Base-by-base conservation (phyloP, 305 asterid genomes). In the Fraxinus baroniana region DNA sequence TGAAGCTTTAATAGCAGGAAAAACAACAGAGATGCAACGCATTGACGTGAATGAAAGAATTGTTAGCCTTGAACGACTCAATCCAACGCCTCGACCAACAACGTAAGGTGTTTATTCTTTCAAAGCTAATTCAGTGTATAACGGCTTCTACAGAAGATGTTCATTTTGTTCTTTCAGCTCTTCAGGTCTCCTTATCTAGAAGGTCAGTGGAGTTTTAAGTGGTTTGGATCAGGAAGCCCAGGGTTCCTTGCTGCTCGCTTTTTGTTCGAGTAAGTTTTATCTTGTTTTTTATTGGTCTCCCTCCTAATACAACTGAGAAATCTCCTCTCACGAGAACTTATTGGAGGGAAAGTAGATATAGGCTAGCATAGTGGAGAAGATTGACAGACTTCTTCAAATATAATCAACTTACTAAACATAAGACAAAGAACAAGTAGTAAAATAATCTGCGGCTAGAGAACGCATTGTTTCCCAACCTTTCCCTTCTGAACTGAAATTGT, bases 1-100 rank as follows among this genome's bases (percentile, higher is more conserved):
- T 79, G 95, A 95, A 81, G 95, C 94, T 78, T 44, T 95, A 83
- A 89, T 91, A 66, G 86, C 94, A 2, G 97, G 98, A 57, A 93
- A 85, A 87, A 86, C 90, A 72, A 92, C 98, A 8, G 91, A 86
- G 71, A 46, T 89, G 62, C 98, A 94, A 72, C 85, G 88, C 60
- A 91, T 95, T 81, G 98, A 93, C 83, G 97, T 95, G 80, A 91
- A 93, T 75, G 97, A 95, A 89, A 90, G 95, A 90, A 93, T 97
- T 82, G 95, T 93, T 74, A 80, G 90, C 89, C 98, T 90, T 1
- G 93, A 90, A 86, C 86, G 90, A 78, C 89, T 90, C 86, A 90
- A 88, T 83, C 91, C 93, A 5, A 86, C 88, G 1, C 89, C 89
- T 85, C 86, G 93, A 83, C 99, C 98, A 78, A 91, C 99, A 89